Conservation (phyloP, 2,329 filamentous ascomycete genomes). For the Rhexocercosporidium sp. region DNA sequence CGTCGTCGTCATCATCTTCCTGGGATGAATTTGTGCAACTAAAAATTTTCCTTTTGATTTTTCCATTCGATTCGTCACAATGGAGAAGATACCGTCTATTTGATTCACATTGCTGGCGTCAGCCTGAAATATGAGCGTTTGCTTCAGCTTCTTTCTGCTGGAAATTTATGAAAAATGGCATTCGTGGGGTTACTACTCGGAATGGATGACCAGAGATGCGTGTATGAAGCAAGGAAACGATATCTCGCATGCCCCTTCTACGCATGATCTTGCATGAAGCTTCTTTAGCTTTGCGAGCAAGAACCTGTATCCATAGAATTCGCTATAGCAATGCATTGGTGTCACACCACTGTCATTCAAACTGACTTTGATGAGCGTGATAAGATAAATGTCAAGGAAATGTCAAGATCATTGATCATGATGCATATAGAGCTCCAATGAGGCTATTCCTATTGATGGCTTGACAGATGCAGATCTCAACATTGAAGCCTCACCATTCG, state of each 20-base stretch:
- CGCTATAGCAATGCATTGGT: conserved; percentile 11
- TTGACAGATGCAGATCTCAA: background rate
- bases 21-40: conserved; percentile 20
- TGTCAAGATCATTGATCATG: no score
- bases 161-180: conserved; percentile 13
- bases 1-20: conserved; percentile 14
- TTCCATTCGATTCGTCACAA: conserved; percentile 20
- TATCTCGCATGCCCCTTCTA: conserved; percentile 10
- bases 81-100: conserved; percentile 15
- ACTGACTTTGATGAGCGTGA: background rate
- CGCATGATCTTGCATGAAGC: conserved; percentile 15
- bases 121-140: conserved; percentile 25
- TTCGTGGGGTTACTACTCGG: conserved; percentile 15
- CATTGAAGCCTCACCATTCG: background rate
- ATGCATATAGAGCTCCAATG: background rate
- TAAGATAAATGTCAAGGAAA: background rate
- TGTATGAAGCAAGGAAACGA: conserved; percentile 19
- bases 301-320: conserved; percentile 12
- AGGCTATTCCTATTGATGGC: background rate
- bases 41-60: conserved; percentile 25
- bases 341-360: background rate
- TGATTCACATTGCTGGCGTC: conserved; percentile 32
- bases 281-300: conserved; percentile 7
- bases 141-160: conserved; percentile 15
- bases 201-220: conserved; percentile 10